Evolutionary conservation across 192 early-diverging fungal species (phyloP).

Genomic region (Coemansia sp.): DNA sequence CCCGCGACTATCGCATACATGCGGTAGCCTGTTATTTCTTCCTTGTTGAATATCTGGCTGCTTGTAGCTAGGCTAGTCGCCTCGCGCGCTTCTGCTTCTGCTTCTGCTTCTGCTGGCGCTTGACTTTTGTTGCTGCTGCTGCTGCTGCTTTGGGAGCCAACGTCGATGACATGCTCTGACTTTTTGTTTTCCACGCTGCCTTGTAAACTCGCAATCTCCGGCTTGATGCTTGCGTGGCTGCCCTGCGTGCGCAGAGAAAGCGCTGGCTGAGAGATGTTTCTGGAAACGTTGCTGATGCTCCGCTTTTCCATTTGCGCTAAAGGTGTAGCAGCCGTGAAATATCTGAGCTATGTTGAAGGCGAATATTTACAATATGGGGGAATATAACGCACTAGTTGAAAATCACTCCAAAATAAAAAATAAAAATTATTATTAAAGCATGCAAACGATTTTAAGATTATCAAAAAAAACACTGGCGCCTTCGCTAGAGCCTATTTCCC

Average conservation of each 20-base stretch:
- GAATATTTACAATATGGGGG: too few species aligned
- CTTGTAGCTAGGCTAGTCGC: constrained; percentile 14
- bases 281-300: background rate
- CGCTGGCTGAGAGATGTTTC: background rate
- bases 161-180: background rate
- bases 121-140: background rate
- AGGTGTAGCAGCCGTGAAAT: too few species aligned
- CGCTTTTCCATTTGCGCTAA: background rate
- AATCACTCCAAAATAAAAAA: too few species aligned
- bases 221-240: constrained; percentile 1
- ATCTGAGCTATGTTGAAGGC: too few species aligned
- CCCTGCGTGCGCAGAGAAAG: background rate
- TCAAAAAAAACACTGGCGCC: too few species aligned
- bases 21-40: constrained; percentile 10
- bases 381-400: too few species aligned
- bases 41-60: constrained; percentile 27
- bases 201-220: background rate
- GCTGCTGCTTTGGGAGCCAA: constrained; percentile 1
- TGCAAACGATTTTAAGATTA: too few species aligned
- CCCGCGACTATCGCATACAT: constrained; percentile 24
- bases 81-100: background rate
- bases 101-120: constrained; percentile 1
- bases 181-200: background rate
- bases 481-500: background rate
- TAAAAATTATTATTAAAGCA: too few species aligned